These are phyloP conservation scores for Dianthus caryophyllus DNA, from an alignment of 148 eudicot species.

Conservation along the genomic window DNA sequence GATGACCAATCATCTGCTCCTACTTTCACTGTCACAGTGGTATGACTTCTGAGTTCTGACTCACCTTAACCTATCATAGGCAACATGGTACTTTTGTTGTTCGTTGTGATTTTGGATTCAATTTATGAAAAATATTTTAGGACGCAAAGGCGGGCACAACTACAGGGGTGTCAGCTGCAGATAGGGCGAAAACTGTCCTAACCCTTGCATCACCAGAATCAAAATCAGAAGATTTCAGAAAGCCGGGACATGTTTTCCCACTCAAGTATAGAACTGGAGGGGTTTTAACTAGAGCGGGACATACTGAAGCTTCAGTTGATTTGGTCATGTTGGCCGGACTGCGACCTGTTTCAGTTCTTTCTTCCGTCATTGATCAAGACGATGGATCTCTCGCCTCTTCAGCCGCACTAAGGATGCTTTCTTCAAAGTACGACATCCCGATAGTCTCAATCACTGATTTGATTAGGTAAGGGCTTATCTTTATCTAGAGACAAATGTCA, in stretches of 20 bases:
- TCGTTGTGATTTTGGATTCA: not conserved
- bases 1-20: slow-evolving; percentile 59
- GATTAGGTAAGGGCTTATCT: slow-evolving; percentile 50
- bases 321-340: slow-evolving; percentile 71
- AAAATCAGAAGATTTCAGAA: slow-evolving; percentile 63
- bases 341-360: slow-evolving; percentile 64
- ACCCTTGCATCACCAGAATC: slow-evolving; percentile 67
- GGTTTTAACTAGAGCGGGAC: slow-evolving; percentile 77
- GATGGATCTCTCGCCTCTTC: slow-evolving; percentile 73
- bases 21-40: slow-evolving; percentile 89
- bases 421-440: slow-evolving; percentile 54
- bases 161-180: slow-evolving; percentile 86
- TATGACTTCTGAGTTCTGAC: slow-evolving; percentile 23
- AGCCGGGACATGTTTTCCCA: slow-evolving; percentile 97
- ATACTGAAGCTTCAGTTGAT: slow-evolving; percentile 95
- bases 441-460: slow-evolving; percentile 77
- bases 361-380: slow-evolving; percentile 56
- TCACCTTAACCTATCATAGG: not conserved
- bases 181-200: slow-evolving; percentile 74
- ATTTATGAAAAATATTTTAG: slow-evolving; percentile 26
- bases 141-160: slow-evolving; percentile 72
- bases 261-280: slow-evolving; percentile 81
- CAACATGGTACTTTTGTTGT: no score
- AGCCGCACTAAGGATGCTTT: slow-evolving; percentile 44
- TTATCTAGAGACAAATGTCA: not conserved